A percentile compares a stretch with the other conserved stretches of the same genome.
phyloP scores from a whole-genome alignment of 176 grass and related monocot genomes.

The Oryza nivara region DNA sequence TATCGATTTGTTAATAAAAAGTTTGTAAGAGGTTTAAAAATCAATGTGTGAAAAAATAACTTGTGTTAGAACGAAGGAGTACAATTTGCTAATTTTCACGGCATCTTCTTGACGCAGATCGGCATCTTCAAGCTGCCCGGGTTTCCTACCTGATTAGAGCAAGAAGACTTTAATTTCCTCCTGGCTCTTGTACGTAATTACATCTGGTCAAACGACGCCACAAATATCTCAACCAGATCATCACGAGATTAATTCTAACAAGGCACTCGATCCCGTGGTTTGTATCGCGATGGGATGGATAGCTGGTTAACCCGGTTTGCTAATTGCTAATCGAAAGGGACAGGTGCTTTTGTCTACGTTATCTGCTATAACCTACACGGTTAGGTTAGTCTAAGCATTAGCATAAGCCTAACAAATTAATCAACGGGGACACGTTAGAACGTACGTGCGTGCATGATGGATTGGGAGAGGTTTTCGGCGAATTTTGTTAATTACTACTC shows the following conservation, averaged over 20 bases:
- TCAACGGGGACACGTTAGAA: not conserved
- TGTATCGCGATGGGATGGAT: not conserved
- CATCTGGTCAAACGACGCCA: constrained; percentile 1
- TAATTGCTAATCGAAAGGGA: not conserved
- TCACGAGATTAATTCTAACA: not conserved
- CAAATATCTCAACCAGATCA: not conserved
- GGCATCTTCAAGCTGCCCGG: not conserved
- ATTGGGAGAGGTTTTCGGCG: not conserved
- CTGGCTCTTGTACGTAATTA: not conserved
- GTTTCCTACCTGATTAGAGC: not conserved
- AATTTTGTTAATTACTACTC: not conserved
- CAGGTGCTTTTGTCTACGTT: not conserved
- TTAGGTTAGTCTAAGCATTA: not conserved
- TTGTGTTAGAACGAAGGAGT: no score
- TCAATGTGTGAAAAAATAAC: no score
- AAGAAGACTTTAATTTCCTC: constrained; percentile 15
- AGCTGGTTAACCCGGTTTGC: not conserved
- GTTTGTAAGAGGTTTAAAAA: no score
- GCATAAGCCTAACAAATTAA: not conserved
- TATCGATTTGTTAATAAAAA: no score
- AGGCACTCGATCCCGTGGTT: not conserved
- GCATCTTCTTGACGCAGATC: no score
- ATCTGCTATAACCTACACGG: constrained; percentile 9
- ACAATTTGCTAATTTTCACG: no score
- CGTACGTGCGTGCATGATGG: not conserved